Base-by-base conservation (phyloP, 148 eudicot species). In the Fagopyrum esculentum region DNA sequence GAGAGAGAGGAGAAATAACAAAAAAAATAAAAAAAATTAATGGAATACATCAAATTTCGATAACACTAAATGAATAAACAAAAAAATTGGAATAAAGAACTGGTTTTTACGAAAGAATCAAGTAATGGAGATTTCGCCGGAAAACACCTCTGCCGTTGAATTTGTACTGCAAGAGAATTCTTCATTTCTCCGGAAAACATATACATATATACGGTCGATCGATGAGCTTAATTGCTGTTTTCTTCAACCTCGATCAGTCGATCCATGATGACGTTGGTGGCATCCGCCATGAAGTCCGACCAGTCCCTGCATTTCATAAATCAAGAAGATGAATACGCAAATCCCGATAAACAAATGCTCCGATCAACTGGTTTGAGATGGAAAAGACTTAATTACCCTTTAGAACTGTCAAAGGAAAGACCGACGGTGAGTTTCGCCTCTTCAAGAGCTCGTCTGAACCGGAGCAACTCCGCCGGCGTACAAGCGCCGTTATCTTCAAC, bases 341-440 rank as follows among this genome's bases (percentile, higher is more conserved):
- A 35, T 35, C 40, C 0, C 40, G 40, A 35, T 35, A 35, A 35
- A 35, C 40, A 35, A 35, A 35, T 35, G 40, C 40, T 35, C 40
- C 40, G 40, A 35, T 35, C 40, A 35, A 35, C 40, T 35, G 40
- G 40, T 35, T 35, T 35, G 40, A 35, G 40, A 35, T 35, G 22
- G 49, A 43, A 54, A 8, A 19, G 59, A n/a, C 35, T 55, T 1
- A 78, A 78, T 80, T 71, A 90, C 95, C 90, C 95, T 6, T 40
- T 80, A 2, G 74, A 76, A 0, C 87, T 83, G 66, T 90, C 85
- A 69, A 90, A 90, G 16, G 90, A 71, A 16, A 90, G 29, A 9
- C 95, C 95, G 72, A 90, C 95, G 9, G 86, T 90, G 47, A 44
- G 48, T 49, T 76, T 90, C 12, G 85, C 89, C 66, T 86, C 89